These are phyloP conservation scores for Malassezia caprae DNA, from an alignment of 1,284 basidiomycete genomes.

Conservation along the genomic window DNA sequence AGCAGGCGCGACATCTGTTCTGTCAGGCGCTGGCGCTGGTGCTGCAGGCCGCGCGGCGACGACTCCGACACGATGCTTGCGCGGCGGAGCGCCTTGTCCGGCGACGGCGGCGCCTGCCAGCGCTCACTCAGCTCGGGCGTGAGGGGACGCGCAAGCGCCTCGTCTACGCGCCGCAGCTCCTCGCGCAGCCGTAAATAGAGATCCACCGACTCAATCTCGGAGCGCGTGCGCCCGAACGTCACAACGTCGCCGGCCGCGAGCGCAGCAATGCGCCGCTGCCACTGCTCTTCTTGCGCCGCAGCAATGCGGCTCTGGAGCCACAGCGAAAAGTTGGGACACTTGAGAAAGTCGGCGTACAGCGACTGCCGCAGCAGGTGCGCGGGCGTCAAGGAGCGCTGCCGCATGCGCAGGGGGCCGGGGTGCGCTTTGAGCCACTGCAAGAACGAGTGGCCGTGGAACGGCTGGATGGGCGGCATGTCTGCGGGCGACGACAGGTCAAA, in stretches of 20 bases:
- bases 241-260: constrained; percentile 35
- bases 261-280: constrained; percentile 26
- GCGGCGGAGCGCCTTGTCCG: background rate
- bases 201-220: constrained; percentile 39
- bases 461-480: constrained; percentile 49
- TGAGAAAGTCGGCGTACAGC: constrained; percentile 39
- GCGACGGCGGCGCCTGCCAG: constrained; percentile 15
- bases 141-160: constrained; percentile 19
- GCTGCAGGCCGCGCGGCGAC: background rate
- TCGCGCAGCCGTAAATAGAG: constrained; percentile 30
- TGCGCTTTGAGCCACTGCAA: constrained; percentile 68
- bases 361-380: constrained; percentile 27
- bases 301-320: constrained; percentile 35
- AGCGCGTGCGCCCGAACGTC: constrained; percentile 22
- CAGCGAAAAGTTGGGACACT: constrained; percentile 40
- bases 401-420: constrained; percentile 52
- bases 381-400: constrained; percentile 41
- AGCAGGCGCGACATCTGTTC: constrained; percentile 12
- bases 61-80: background rate
- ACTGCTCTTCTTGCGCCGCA: constrained; percentile 38
- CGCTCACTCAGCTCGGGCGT: constrained; percentile 28
- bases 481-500: constrained; percentile 28
- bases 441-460: constrained; percentile 71
- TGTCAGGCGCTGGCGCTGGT: constrained; percentile 10
- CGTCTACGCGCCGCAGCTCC: constrained; percentile 31